A percentile compares a stretch with the other conserved stretches of the same genome.
Evolutionary conservation across 495 filamentous ascomycete species (phyloP).

Genomic region (Neurospora sp.): DNA sequence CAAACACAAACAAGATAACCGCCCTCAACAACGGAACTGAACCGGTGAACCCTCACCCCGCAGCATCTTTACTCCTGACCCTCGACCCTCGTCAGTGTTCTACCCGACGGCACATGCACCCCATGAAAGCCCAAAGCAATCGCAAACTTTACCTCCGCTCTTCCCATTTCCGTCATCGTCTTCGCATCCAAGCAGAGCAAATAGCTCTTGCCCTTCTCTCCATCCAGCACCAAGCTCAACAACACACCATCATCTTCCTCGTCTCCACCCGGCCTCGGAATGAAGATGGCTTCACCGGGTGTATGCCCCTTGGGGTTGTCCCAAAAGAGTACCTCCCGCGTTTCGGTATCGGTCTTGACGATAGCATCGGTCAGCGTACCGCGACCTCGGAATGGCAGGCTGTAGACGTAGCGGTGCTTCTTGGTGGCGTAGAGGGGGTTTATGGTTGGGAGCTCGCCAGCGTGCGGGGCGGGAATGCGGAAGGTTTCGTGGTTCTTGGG

Average conservation of each 20-base stretch:
- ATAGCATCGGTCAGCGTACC: constrained; percentile 57
- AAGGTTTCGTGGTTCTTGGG: constrained; percentile 19
- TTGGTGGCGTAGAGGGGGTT: constrained; percentile 47
- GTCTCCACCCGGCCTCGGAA: constrained; percentile 36
- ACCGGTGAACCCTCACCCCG: background rate
- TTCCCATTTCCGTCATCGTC: constrained; percentile 53
- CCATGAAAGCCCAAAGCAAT: constrained; percentile 70
- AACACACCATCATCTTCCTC: constrained; percentile 66
- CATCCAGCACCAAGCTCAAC: constrained; percentile 63
- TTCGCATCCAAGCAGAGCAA: constrained; percentile 59
- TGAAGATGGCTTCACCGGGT: constrained; percentile 66
- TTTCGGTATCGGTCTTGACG: constrained; percentile 55
- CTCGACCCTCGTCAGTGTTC: background rate
- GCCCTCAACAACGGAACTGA: background rate
- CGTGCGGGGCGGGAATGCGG: constrained; percentile 28
- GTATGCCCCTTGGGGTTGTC: constrained; percentile 47
- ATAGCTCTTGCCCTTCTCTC: constrained; percentile 51
- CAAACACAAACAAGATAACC: background rate
- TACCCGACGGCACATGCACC: constrained; percentile 26
- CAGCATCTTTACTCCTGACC: background rate
- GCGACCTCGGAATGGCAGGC: constrained; percentile 43
- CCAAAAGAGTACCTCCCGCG: constrained; percentile 43
- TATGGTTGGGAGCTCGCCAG: constrained; percentile 56
- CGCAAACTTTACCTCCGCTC: constrained; percentile 50
- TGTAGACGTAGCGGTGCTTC: constrained; percentile 57